Evolutionary conservation across 106 monocot genomes (phyloP), one percentile per base, ranked within the genome.

Genomic region (Gastrodia elata): DNA sequence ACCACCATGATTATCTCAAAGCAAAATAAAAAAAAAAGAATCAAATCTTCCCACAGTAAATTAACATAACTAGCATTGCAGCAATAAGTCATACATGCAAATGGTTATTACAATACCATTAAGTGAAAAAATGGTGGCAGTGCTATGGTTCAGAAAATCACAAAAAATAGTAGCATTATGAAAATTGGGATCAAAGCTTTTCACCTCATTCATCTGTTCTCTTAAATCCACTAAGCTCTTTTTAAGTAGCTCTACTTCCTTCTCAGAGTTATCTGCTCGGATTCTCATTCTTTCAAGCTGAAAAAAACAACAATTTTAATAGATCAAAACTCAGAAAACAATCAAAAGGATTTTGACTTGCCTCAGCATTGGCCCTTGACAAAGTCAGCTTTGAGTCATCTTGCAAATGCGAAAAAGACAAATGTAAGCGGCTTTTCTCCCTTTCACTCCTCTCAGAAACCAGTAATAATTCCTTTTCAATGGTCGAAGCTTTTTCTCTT

Each of bases 281-380:
- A 67, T n/a, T 67, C 67, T 38, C 67, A n/a, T 67, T 67, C 67
- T 67, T 35, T 67, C 67, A 67, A 67, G 67, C 67, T 67, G 37
- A 35, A 67, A 35, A 0, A 67, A 67, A 18, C 20, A 67, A 67
- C 1, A 67, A 37, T 8, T 67, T 38, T n/a, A 67, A 61, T 61
- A 61, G 32, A 61, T 67, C 18, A 4, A 67, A 67, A 38, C 8
- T 36, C 20, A 38, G 38, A 67, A 37, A 67, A 18, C 14, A 36
- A 15, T 36, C 34, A 38, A 36, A 36, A 7, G 37, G 2, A 13
- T 11, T 67, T 67, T 36, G 34, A 37, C 37, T 67, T 37, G 38
- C 67, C 67, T 67, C 67, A 38, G 67, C 67, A 67, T 67, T 67
- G 18, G 9, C 67, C 18, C 67, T 67, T 67, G 36, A 67, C 0